Evolutionary conservation across 805 yeast species (phyloP), one percentile per base, ranked within the genome.

Genomic region (Komagataella ulmi): DNA sequence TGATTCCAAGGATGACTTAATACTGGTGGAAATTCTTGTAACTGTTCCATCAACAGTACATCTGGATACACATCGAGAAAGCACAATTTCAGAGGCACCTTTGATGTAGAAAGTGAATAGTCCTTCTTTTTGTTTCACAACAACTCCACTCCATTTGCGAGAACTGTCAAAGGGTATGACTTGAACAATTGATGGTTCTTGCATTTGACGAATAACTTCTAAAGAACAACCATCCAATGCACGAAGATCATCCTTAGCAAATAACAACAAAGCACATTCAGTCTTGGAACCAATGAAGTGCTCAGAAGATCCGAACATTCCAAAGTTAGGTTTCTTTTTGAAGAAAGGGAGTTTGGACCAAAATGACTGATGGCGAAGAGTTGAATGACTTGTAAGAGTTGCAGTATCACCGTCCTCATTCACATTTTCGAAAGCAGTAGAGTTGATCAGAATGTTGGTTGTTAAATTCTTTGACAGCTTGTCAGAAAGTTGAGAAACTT

Each of bases 21-120:
- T 56, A 54, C 55, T 72, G 49, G 59, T 58, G 2, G 67, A 66
- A 59, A 64, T 55, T 58, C 57, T 54, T 53, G 56, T 45, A 52
- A 58, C 48, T 24, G 54, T 40, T 7, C 70, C 73, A 52, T 68
- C 64, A 2, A 68, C 57, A 19, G 62, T 56, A 12, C 59, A 57
- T 54, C 64, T 65, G 53, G 60, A 71, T 1, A 77, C 67, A 63
- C 95, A 85, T 58, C 76, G 70, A 19, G 74, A 72, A 56, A 85
- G 74, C 12, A 93, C 76, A 54, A 93, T 77, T 67, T 93, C 99
- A 1, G 97, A 90, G 1, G 99, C 99, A 56, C 99, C 99, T 69
- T 93, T 93, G 53, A 87, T 70, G 56, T 77, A 83, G 51, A 88
- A 69, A 52, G 93, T 75, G 63, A 66, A 83, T 1, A 72, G 59